phyloP scores from a whole-genome alignment of 495 filamentous ascomycete genomes.

The Antarctomyces pellizariae region DNA sequence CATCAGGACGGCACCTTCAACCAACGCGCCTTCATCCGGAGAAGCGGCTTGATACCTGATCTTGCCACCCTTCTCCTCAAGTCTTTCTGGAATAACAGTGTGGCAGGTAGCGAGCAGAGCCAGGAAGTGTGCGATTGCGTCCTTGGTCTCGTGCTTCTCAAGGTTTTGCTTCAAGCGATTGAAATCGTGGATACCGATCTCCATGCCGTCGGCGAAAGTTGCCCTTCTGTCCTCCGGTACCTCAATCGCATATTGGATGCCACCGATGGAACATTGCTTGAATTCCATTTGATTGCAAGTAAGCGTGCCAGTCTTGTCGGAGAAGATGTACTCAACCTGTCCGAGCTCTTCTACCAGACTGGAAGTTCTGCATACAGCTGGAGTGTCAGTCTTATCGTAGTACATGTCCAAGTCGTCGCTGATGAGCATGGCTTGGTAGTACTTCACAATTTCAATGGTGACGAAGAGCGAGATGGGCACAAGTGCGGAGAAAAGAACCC shows the following conservation, averaged over 20 bases:
- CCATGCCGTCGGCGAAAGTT: conserved; percentile 45
- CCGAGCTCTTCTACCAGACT: conserved; percentile 93
- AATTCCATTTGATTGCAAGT: conserved; percentile 99
- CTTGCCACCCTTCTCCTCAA: conserved; percentile 43
- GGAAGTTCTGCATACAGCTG: conserved; percentile 85
- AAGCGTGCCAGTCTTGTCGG: conserved; percentile 96
- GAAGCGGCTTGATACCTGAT: conserved; percentile 98
- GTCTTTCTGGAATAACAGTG: conserved; percentile 86
- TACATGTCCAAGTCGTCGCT: conserved; percentile 97
- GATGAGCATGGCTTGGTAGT: conserved; percentile 90
- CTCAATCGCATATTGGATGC: conserved; percentile 83
- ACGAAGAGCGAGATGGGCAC: conserved; percentile 97
- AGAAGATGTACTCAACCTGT: conserved; percentile 97
- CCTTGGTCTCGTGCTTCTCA: conserved; percentile 38
- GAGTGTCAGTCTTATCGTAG: conserved; percentile 85
- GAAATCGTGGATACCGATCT: conserved; percentile 75
- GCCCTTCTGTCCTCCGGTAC: conserved; percentile 80
- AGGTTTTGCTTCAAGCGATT: conserved; percentile 50
- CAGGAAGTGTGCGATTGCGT: conserved; percentile 74
- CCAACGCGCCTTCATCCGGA: conserved; percentile 88
- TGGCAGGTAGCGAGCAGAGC: conserved; percentile 79
- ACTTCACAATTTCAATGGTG: conserved; percentile 94
- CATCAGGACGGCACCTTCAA: conserved; percentile 67
- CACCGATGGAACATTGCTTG: conserved; percentile 77
- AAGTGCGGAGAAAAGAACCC: conserved; percentile 94